Conservation (phyloP, 148 eudicot genomes). For the Amaranthus cruentus region DNA sequence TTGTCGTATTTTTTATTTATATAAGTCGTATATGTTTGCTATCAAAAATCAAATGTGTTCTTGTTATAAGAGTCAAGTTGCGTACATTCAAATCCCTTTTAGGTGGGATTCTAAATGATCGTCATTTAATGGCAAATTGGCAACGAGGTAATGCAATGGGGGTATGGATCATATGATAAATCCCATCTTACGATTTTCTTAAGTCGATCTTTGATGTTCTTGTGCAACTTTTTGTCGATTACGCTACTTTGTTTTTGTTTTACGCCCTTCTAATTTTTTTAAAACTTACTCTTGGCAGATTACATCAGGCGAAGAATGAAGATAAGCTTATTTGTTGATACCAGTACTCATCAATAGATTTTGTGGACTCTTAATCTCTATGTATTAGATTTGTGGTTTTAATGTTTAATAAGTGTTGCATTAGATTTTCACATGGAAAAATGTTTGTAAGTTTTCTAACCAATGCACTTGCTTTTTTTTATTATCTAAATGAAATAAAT, state of each 20-base stretch:
- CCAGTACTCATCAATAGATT: background rate
- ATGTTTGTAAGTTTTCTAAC: background rate
- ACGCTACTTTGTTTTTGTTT: background rate
- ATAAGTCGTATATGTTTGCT: no score
- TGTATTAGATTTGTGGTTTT: background rate
- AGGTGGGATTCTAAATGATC: background rate
- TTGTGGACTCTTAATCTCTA: background rate
- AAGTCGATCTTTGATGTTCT: background rate
- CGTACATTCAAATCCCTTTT: no score
- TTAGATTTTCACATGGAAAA: background rate
- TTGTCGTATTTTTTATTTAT: no score
- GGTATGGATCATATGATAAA: background rate
- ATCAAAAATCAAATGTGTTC: no score
- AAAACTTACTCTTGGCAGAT: slow-evolving; percentile 5
- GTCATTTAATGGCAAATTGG: background rate
- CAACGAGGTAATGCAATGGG: background rate
- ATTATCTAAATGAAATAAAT: background rate
- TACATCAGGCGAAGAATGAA: background rate
- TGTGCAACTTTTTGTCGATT: no score
- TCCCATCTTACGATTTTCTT: background rate
- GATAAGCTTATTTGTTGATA: background rate
- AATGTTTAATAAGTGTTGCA: background rate
- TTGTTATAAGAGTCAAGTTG: no score
- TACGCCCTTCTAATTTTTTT: background rate
- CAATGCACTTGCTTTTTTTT: background rate